Evolutionary conservation across 371 early-diverging fungal species (phyloP), one percentile per base, ranked within the genome.

Genomic region (Mucor mucedo): DNA sequence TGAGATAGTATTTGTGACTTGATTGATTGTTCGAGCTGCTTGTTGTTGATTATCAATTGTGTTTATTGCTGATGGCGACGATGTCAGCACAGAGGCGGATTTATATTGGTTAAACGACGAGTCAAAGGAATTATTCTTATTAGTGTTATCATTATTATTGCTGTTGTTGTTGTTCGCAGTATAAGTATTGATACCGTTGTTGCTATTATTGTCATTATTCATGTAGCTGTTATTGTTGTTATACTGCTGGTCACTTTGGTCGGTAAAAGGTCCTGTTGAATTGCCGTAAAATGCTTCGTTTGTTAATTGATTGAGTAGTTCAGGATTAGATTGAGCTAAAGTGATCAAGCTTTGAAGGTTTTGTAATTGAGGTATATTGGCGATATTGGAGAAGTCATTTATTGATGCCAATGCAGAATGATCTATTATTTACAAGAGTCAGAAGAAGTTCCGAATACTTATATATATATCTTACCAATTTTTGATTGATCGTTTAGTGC

Each of bases 301-400:
- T 27, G 69, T 69, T 32, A 75, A 53, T 49, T 75, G 75, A 30
- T 28, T 61, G 4, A 71, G 28, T 13, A 75, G 39, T 4, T 59
- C 65, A 5, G 75, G 75, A 35, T 69, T 71, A 3, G 75, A 48
- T 63, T 75, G 75, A 7, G 75, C 75, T n/a, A 75, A 57, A 9
- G 59, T 53, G 27, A 75, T 71, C 21, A 75, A 50, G 14, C 30
- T 60, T 49, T 71, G 71, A 27, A 73, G 50, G 27, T 57, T 71
- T 41, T 69, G 75, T 3, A 73, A 32, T 33, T 68, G 69, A 14
- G 69, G 56, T 49, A 67, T 62, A 53, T 57, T 67, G 16, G 61
- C 14, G 4, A 52, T 62, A 27, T 53, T 60, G 8, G 56, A 55
- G n/a, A 56, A 56, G 11, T 66, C 57, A 27, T 48, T 35, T n/a